Base-by-base conservation (phyloP, 257 asterid genomes). In the Solanum pinnatisectum region DNA sequence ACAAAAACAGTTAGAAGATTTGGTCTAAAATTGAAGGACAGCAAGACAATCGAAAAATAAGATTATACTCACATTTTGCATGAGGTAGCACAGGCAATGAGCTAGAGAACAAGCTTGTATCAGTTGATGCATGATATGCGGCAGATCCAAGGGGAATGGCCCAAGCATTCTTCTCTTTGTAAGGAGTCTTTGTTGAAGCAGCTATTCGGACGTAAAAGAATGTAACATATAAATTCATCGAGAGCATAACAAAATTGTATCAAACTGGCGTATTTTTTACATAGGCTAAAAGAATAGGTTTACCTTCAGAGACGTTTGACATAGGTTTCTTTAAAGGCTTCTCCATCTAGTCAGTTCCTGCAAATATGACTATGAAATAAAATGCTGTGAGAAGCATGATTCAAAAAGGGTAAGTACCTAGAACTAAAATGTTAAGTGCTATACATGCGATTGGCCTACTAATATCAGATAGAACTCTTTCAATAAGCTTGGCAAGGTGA, bases 71-170 rank as follows among this genome's bases (percentile, higher is more conserved):
- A 96, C 99, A 60, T 68, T 95, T 94, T 78, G 73, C 92, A 86
- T 94, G 98, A 3, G 91, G 90, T 87, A 93, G 92, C 86, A 92
- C 95, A 16, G 99, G 98, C 90, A 96, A 84, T 16, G 99, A 97
- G 92, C 96, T 90, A 60, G 99, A 95, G 91, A 97, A 97, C 91
- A 97, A 90, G 94, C 97, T 96, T 83, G 92, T 96, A 91, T 95
- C 98, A 88, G 81, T 91, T 84, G 96, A 93, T 6, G 95, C 88
- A 67, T 91, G 94, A 87, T 89, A 84, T 33, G 86, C 89, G 79
- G 90, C 93, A 52, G 88, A 89, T 86, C 93, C 92, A 76, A 88
- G 89, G 15, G 96, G 98, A 87, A 93, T 90, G 77, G 88, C 87
- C 98, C 98, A 95, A 12, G 91, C 91, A 84, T 88, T 84, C 92